phyloP scores from a whole-genome alignment of 306 rosid species.

The Ormosia semicastrata region DNA sequence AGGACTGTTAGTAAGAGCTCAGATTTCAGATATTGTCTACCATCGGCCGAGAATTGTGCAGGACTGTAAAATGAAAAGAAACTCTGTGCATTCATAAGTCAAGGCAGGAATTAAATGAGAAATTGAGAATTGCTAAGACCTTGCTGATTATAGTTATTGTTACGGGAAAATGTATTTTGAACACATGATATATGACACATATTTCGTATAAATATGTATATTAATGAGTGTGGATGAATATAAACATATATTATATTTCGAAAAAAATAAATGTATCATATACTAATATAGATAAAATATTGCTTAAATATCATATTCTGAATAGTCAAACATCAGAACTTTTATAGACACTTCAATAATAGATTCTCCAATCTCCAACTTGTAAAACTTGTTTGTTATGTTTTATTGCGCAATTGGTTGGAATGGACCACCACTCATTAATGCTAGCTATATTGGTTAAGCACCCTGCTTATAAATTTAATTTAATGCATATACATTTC shows the following conservation, averaged over 20 bases:
- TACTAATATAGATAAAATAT: no score
- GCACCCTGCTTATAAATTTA: neutral
- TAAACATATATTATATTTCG: no score
- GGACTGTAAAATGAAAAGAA: neutral
- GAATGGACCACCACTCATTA: slow-evolving; percentile 27
- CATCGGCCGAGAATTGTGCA: neutral
- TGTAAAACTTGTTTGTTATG: neutral
- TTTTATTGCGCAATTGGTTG: neutral
- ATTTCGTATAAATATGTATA: no score
- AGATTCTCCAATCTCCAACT: no score
- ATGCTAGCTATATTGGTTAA: neutral
- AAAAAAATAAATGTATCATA: no score
- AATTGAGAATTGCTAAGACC: neutral
- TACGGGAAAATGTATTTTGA: no score
- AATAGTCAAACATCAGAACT: no score
- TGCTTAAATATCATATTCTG: no score
- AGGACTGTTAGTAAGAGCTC: neutral
- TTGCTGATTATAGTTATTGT: no score
- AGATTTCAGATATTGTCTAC: neutral
- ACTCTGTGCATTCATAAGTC: neutral
- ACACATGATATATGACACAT: no score
- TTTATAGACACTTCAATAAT: no score
- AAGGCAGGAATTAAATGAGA: neutral
- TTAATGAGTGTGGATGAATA: no score
- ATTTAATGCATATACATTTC: neutral